These are phyloP conservation scores for Centrapalus pauciflorus DNA, from an alignment of 129 eudicot species.

Conservation along the genomic window DNA sequence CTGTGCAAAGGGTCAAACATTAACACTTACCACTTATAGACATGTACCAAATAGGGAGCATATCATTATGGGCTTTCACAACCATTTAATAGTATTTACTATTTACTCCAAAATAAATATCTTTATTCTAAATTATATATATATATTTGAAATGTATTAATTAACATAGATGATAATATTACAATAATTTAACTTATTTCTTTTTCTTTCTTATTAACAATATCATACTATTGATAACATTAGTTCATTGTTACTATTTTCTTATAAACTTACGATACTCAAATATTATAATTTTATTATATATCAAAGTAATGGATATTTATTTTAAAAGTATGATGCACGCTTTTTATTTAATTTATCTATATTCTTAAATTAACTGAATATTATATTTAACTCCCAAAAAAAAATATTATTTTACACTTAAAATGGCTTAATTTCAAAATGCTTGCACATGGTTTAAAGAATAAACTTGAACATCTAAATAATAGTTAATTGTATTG, in stretches of 20 bases:
- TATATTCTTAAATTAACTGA: too few relatives aligned
- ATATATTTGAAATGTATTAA: too few relatives aligned
- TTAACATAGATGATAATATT: too few relatives aligned
- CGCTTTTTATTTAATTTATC: too few relatives aligned
- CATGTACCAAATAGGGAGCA: conserved; percentile 21
- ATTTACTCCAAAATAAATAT: not conserved
- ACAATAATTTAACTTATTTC: too few relatives aligned
- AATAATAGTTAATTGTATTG: not conserved
- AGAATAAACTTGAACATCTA: conserved; percentile 6
- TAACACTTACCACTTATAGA: conserved; percentile 26
- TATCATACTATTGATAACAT: too few relatives aligned
- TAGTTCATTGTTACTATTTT: too few relatives aligned
- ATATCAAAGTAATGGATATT: not conserved
- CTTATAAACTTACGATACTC: not conserved
- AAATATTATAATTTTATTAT: not conserved
- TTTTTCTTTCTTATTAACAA: too few relatives aligned
- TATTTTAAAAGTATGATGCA: not conserved
- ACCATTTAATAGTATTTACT: conserved; percentile 4
- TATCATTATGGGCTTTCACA: conserved; percentile 26
- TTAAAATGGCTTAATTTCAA: not conserved
- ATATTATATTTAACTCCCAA: not conserved
- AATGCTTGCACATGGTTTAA: conserved; percentile 27
- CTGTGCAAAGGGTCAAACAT: conserved; percentile 23
- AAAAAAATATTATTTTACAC: not conserved
- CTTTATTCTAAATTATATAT: not conserved